A percentile compares a stretch with the other conserved stretches of the same genome.
phyloP scores from a whole-genome alignment of 257 asterid genomes.

The Solanum gracilifrons region DNA sequence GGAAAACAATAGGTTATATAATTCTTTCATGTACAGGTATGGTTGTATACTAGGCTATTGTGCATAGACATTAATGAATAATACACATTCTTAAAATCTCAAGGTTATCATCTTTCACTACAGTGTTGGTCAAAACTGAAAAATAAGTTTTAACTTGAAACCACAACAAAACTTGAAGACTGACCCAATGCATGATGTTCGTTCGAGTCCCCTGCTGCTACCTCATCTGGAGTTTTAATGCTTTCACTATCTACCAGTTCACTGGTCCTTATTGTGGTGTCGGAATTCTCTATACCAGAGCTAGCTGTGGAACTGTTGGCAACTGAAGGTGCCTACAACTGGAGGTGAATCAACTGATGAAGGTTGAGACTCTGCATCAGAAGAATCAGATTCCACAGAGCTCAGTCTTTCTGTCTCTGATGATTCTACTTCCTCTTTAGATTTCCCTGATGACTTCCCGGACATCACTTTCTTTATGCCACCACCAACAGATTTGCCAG shows the following conservation, averaged over 20 bases:
- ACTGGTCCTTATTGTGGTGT: no score
- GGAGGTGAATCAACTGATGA: constrained; percentile 13
- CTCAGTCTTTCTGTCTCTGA: constrained; percentile 10
- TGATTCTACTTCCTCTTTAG: constrained; percentile 14
- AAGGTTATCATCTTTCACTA: background rate
- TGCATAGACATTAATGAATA: background rate
- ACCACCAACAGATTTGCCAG: constrained; percentile 58
- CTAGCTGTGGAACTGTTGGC: background rate
- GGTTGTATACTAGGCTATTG: background rate
- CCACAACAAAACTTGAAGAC: no score
- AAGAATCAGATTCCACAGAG: constrained; percentile 8
- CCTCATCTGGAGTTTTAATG: no score
- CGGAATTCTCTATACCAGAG: background rate
- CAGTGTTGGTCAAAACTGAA: background rate
- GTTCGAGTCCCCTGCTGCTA: no score
- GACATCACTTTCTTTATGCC: constrained; percentile 41
- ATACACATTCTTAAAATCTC: background rate
- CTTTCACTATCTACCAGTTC: no score
- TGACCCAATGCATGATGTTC: no score
- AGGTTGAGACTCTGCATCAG: constrained; percentile 26
- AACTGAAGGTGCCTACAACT: constrained; percentile 11
- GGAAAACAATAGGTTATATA: background rate
- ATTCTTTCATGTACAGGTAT: background rate
- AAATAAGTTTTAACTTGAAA: background rate
- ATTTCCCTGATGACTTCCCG: constrained; percentile 31